Conservation (phyloP, 202 grass and related monocot species). For the Tripidium arundinaceum region DNA sequence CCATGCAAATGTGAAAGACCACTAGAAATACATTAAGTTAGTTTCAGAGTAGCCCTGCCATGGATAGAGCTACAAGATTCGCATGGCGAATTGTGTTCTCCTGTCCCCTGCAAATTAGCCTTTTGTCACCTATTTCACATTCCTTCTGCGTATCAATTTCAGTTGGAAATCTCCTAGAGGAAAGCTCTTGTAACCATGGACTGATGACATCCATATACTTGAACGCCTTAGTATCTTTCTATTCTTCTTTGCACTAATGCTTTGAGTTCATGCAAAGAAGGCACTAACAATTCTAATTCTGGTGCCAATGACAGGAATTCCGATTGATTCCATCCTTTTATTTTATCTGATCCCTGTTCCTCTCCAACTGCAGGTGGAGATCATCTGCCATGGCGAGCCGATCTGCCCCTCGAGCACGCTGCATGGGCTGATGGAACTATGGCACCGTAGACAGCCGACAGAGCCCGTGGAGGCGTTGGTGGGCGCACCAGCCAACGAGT, state of each 20-base stretch:
- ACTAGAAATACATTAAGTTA: not conserved
- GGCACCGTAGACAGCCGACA: conserved; percentile 39
- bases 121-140: not conserved
- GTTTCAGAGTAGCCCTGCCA: not conserved
- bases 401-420: conserved; percentile 54
- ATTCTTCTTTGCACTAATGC: not conserved
- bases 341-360: not conserved
- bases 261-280: not conserved
- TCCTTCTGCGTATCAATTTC: not conserved
- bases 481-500: conserved; percentile 56
- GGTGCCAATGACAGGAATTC: not conserved
- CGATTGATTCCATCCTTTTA: not conserved
- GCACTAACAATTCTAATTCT: not conserved
- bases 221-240: not conserved
- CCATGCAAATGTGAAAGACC: not conserved
- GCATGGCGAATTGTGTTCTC: not conserved
- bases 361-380: conserved; percentile 52
- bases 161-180: conserved; percentile 1
- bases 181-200: not conserved
- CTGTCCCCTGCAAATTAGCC: not conserved
- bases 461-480: conserved; percentile 21
- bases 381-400: conserved; percentile 47
- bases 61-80: not conserved
- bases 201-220: not conserved
- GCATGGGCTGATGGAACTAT: conserved; percentile 48